Percentiles rank a stretch among this genome's conserved stretches.
These are phyloP conservation scores for Fusarium pseudonygamai DNA, from an alignment of 2,329 filamentous ascomycete species.

Conservation along the genomic window DNA sequence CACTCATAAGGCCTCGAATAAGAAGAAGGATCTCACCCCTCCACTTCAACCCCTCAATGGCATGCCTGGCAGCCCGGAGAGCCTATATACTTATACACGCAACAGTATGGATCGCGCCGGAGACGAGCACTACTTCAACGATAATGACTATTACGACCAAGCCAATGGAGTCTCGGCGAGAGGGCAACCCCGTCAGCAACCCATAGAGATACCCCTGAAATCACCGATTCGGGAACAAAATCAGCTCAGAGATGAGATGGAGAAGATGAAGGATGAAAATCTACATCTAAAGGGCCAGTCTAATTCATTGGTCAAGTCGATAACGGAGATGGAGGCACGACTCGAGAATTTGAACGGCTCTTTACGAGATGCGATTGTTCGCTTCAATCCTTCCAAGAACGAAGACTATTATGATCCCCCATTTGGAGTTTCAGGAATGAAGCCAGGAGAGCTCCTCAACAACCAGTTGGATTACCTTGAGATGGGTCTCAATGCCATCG, in stretches of 20 bases:
- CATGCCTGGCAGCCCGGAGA: constrained; percentile 80
- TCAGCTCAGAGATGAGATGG: constrained; percentile 59
- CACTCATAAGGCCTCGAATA: constrained; percentile 79
- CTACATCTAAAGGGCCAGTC: constrained; percentile 48
- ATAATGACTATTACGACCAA: constrained; percentile 75
- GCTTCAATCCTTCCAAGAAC: constrained; percentile 67
- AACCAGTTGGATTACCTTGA: constrained; percentile 77
- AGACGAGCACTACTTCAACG: constrained; percentile 76
- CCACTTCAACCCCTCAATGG: constrained; percentile 58
- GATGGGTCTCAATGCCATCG: constrained; percentile 68
- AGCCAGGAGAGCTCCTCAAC: constrained; percentile 59
- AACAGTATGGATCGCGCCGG: constrained; percentile 65
- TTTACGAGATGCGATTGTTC: constrained; percentile 72
- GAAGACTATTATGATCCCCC: constrained; percentile 57
- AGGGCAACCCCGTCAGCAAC: constrained; percentile 51
- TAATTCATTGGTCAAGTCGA: constrained; percentile 53
- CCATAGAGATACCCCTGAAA: constrained; percentile 67
- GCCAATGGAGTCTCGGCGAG: constrained; percentile 57
- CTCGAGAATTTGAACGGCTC: constrained; percentile 74
- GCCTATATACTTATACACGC: constrained; percentile 74
- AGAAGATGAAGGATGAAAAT: constrained; percentile 59
- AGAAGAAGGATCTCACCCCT: constrained; percentile 59
- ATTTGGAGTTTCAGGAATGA: constrained; percentile 44
- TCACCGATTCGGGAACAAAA: constrained; percentile 65
- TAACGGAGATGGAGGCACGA: constrained; percentile 70